Evolutionary conservation across 1,284 basidiomycete genomes (phyloP).

Genomic region (Agaricales sp.): DNA sequence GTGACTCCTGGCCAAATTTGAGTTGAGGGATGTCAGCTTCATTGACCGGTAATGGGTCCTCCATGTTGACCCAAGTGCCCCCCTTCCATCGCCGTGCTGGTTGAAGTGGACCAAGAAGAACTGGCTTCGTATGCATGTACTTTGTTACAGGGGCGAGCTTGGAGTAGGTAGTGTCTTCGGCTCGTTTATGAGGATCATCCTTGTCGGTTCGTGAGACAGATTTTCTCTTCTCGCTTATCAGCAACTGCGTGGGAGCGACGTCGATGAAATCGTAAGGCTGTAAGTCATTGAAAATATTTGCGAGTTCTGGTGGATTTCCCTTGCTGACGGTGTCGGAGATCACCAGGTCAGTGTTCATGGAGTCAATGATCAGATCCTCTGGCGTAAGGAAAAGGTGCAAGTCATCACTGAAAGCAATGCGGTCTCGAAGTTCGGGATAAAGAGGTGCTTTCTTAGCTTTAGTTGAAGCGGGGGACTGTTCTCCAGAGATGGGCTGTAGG

Average conservation of each 20-base stretch:
- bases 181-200: slow-evolving; percentile 60
- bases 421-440: neutral
- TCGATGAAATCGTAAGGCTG: slow-evolving; percentile 44
- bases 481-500: slow-evolving; percentile 11
- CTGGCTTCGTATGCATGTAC: slow-evolving; percentile 63
- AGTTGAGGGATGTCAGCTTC: neutral
- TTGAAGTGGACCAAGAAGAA: slow-evolving; percentile 56
- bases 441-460: slow-evolving; percentile 10
- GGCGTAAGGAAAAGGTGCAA: neutral
- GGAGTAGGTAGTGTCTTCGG: slow-evolving; percentile 56
- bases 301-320: slow-evolving; percentile 14
- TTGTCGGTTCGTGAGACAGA: slow-evolving; percentile 47
- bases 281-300: slow-evolving; percentile 54
- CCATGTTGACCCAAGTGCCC: slow-evolving; percentile 47
- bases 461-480: slow-evolving; percentile 1
- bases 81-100: slow-evolving; percentile 58
- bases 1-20: slow-evolving; percentile 17
- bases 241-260: slow-evolving; percentile 21
- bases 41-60: slow-evolving; percentile 25
- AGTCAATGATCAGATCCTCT: slow-evolving; percentile 34
- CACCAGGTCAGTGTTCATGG: slow-evolving; percentile 32
- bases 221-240: slow-evolving; percentile 37
- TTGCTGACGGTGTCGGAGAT: slow-evolving; percentile 22
- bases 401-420: slow-evolving; percentile 16
- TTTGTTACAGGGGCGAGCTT: slow-evolving; percentile 53